Conservation (phyloP, 257 asterid genomes). For the Rhazya stricta region DNA sequence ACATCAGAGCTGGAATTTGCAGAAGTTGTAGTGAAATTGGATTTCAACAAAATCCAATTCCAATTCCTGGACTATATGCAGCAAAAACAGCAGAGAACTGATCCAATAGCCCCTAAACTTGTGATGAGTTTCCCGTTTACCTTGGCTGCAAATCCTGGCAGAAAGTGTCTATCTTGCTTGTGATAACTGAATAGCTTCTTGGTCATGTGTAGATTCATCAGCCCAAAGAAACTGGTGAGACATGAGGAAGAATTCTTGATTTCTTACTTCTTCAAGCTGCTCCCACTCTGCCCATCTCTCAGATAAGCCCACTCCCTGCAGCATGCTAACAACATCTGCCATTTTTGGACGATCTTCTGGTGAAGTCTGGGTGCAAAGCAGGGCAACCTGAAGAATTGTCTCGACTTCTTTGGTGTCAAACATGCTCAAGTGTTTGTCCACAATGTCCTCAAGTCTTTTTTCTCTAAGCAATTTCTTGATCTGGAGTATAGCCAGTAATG, state of each 20-base stretch:
- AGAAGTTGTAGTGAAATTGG: neutral
- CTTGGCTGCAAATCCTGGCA: neutral
- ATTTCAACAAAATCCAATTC: neutral
- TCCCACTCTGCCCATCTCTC: conserved; percentile 97
- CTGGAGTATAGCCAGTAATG: conserved; percentile 24
- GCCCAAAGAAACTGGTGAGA: conserved; percentile 64
- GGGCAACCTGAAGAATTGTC: conserved; percentile 70
- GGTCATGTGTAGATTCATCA: conserved; percentile 70
- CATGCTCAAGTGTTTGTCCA: conserved; percentile 48
- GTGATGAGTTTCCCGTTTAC: neutral
- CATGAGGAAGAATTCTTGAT: conserved; percentile 45
- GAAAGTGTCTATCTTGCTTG: conserved; percentile 51
- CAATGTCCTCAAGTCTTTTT: conserved; percentile 58
- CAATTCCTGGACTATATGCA: neutral
- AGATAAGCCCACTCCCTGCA: conserved; percentile 69
- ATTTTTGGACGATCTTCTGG: conserved; percentile 85
- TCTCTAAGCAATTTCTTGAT: conserved; percentile 70
- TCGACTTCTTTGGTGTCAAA: conserved; percentile 58
- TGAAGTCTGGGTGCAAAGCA: conserved; percentile 73
- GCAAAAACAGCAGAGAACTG: neutral
- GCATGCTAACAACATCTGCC: conserved; percentile 70
- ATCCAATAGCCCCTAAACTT: neutral
- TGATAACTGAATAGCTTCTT: conserved; percentile 77
- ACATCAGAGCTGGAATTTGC: neutral
- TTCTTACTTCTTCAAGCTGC: conserved; percentile 53